Base-by-base conservation (phyloP, 495 filamentous ascomycete species). In the Annulohypoxylon maeteangense region DNA sequence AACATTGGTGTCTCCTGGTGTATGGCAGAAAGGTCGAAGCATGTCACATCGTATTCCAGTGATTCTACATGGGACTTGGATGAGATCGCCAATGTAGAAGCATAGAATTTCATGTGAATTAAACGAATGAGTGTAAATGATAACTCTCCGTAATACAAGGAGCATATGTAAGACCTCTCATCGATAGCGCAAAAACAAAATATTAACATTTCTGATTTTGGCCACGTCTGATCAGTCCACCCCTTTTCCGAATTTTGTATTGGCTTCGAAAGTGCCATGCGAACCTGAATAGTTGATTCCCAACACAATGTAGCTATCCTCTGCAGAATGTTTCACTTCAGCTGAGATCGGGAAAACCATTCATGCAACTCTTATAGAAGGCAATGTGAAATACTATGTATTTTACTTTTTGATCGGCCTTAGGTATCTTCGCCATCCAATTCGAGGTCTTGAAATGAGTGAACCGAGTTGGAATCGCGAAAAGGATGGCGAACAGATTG, bases 251-350 rank as follows among this genome's bases (percentile, higher is more conserved):
- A 51, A 51, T 75, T 63, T 57, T 58, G 65, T 59, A 55, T 62
- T 58, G 42, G 51, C 60, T 68, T 71, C 40, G 56, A 71, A 68
- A 59, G 64, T 34, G 31, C 45, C 45, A 42, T 62, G 62, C 54
- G 71, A 77, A 70, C 73, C 75, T 77, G 73, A 77, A 77, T 74
- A 66, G 67, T 71, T 67, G 66, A 66, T 72, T 72, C 59, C 75
- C 73, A 77, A 77, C 73, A 72, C 57, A 71, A 69, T 67, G 65
- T 77, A 75, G 63, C 61, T 70, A 67, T 75, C 65, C 73, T 74
- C 72, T 72, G 74, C 71, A 71, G 75, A 74, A 78, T 65, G 68
- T 70, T 70, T 68, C 70, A 76, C 75, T 50, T 68, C 60, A 66
- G 70, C 56, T 70, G 67, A 77, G 70, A 75, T 77, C 65, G 47